Evolutionary conservation across 1,284 basidiomycete genomes (phyloP), one percentile per base, ranked within the genome.

Genomic region (Pyrrhoderma noxium): DNA sequence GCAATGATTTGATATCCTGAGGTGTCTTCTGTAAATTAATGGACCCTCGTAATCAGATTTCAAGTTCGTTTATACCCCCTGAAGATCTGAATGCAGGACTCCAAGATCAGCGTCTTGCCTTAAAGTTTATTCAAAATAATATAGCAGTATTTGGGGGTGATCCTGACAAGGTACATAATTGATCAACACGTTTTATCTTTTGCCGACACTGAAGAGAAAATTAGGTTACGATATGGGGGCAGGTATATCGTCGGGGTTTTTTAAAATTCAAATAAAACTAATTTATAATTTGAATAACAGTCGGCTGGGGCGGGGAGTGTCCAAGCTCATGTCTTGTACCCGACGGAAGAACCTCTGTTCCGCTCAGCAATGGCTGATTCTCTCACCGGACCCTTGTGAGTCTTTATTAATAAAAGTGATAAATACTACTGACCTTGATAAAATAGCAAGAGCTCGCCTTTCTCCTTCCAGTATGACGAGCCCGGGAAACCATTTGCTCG

Each of bases 111-210:
- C 68, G 72, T 3, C 65, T 71, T 14, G 79, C 79, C 0, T 64
- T 87, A 2, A 57, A 65, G n/a, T 88, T 83, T 64, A 59, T 86
- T 1, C 76, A 81, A 53, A 60, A 77, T 9, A 82, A 86, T 55
- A 76, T 87, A 31, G 68, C 66, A 0, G 66, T 66, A 0, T 86
- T 88, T 58, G 82, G 83, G 3, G 85, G 85, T 0, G 79, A 85
- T 61, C 72, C 76, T 9, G 55, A 61, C 36, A 81, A 80, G 65
- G 79, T 77, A 50, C 19, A n/a, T 46, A 22, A 27, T 4, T 31
- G 13, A 42, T n/a, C 31, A 40, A 40, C 21, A n/a, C 14, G 14
- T 40, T 7, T n/a, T 16, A 40, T 40, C 14, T 40, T 18, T 14
- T 2, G 11, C 11, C 27, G 27, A 11, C 11, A 11, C 27, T 31